phyloP scores from a whole-genome alignment of 306 rosid species.

The Corylus americana region DNA sequence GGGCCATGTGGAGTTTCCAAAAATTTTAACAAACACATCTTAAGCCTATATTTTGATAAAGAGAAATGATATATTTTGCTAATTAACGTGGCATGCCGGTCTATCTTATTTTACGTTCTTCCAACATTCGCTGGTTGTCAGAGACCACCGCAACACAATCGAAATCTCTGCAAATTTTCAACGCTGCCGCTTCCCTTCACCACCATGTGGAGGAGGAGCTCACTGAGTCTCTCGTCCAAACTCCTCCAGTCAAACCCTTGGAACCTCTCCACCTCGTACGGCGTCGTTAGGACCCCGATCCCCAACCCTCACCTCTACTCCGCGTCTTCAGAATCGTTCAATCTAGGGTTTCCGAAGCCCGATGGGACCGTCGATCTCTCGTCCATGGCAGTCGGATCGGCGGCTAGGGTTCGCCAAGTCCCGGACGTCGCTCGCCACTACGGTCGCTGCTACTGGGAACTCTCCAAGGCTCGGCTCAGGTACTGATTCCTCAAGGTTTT shows the following conservation, averaged over 20 bases:
- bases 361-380: conserved; percentile 32
- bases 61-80: too few relatives aligned
- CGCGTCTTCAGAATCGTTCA: conserved; percentile 17
- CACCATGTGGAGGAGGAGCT: conserved; percentile 34
- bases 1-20: too few relatives aligned
- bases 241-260: conserved; percentile 10
- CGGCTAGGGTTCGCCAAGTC: conserved; percentile 34
- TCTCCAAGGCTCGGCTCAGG: conserved; percentile 12
- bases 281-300: conserved; percentile 4
- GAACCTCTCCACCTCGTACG: not conserved
- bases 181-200: not conserved
- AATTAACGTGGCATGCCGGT: too few relatives aligned
- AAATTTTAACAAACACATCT: too few relatives aligned
- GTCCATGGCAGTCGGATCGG: conserved; percentile 20
- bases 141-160: too few relatives aligned
- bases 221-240: conserved; percentile 31
- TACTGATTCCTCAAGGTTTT: not conserved
- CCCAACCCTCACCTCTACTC: conserved; percentile 6
- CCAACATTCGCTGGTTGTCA: too few relatives aligned
- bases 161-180: not conserved
- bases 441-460: conserved; percentile 74
- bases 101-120: too few relatives aligned
- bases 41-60: too few relatives aligned
- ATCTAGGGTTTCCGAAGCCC: conserved; percentile 22
- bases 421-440: conserved; percentile 57